Evolutionary conservation across 1,139 yeast genomes (phyloP), one percentile per base, ranked within the genome.

Genomic region (Groenewaldozyma auringiensis): DNA sequence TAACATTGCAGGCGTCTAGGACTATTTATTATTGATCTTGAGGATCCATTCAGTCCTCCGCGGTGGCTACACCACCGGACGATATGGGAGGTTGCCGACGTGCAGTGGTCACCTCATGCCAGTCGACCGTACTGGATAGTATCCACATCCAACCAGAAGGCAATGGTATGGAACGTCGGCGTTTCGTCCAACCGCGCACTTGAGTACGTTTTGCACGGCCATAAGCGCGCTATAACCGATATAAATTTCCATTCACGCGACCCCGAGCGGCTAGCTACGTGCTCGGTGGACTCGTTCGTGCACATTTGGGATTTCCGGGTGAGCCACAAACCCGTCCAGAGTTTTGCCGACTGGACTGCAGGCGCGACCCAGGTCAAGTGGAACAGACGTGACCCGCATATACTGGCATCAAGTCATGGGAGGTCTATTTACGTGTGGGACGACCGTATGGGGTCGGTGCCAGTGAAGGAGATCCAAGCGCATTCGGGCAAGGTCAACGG

Each of bases 21-120:
- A 0, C 70, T 92, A 16, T 85, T 81, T 60, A 79, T 92, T 41
- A 81, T 92, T n/a, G 97, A 92, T 64, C 65, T 92, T 41, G 96
- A 92, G 57, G 96, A 92, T 63, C 97, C 97, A 0, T 89, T 87
- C 64, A 80, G 94, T 0, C 88, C 95, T 1, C 98, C 98, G 0
- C 69, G 98, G 49, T 86, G 94, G 88, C 74, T 92, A 22, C 94
- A 82, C 47, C 96, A 92, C 60, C 73, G 81, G 29, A 89, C 97
- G 0, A 81, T 95, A 0, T 94, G 98, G 98, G 97, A 92, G 63
- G 98, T 92, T 1, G 96, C 98, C 0, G 96, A 92, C 62, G 96
- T 89, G 1, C 97, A 92, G 62, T 92, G 98, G 97, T 86, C 94
- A 2, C 96, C 97, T 0, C 94, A 87, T 60, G 72, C 75, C 9